Evolutionary conservation across 805 yeast species (phyloP), one percentile per base, ranked within the genome.

Genomic region (Kockiozyma suomiensis): DNA sequence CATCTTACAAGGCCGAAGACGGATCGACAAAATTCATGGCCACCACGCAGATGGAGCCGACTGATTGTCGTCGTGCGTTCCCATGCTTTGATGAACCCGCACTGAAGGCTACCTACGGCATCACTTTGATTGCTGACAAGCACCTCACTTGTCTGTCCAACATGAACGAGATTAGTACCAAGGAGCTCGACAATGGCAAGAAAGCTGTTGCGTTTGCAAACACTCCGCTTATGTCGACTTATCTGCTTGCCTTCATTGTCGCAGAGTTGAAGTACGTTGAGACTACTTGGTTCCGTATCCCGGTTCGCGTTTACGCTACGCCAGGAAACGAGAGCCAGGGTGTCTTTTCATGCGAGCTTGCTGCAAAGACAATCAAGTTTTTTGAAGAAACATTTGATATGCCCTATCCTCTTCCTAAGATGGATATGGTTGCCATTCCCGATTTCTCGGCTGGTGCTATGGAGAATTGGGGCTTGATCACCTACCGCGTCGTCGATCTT

Each of bases 391-490:
- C 82, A 59, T 87, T 87, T 71, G 88, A 82, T 64, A 83, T 86
- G 67, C 82, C 84, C 52, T 89, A 87, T 70, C 94, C 96, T 23
- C 78, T 89, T 67, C 93, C 96, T 47, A 89, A 89, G 74, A 76
- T 88, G 72, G 96, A 90, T 70, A 78, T 88, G 74, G 76, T 90
- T 40, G 92, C 92, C 2, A 86, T 89, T 58, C 92, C 89, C 66
- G 83, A 87, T 53, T 87, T 86, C 70, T 82, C 88, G 33, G 91
- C 90, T 59, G 89, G 90, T 68, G 96, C 96, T 23, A 89, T 89
- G 96, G 96, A 89, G 75, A 90, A 90, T 76, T 89, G 92, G 89
- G 96, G 96, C 28, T 76, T 90, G 52, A 82, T 89, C 74, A 87
- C 81, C 68, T 88, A 81, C 75, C 86, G 85, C 68, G 79, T 82